Evolutionary conservation across 2,329 filamentous ascomycete species (phyloP), one percentile per base, ranked within the genome.

Genomic region (Ophiognomonia clavigignenti-juglandacearum): DNA sequence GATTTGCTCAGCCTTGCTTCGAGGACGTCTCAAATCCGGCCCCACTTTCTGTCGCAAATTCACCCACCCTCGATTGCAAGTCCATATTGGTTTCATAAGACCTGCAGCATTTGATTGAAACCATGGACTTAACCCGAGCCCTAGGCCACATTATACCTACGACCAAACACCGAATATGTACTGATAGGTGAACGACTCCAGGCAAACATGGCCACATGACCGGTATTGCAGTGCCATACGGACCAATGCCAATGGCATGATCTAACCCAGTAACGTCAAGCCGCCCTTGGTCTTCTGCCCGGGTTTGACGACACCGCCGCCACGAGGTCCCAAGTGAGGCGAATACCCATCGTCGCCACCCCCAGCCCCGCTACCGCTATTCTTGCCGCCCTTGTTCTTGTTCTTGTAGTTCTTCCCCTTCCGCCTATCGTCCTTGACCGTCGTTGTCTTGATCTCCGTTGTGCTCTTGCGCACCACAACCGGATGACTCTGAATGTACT

Each of bases 401-500:
- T 71, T 62, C 39, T 64, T 62, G 45, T 71, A 64, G 57, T 80
- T 79, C 36, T 77, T 77, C 49, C 76, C 76, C 48, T 71, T 71
- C 38, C 63, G 63, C 49, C 74, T 72, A 42, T 80, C 77, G 48
- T 86, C 84, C 59, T 80, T 82, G 56, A 80, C 77, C n/a, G 75
- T 77, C 11, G 83, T 75, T 4, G 89, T 81, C 62, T 88, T 89
- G 65, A 98, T 89, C 65, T 97, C 91, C 6, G 92, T 96, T 56
- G 85, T 95, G 55, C 88, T 89, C 64, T 93, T 88, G 65, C 87
- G 84, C 56, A 97, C 79, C 22, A 88, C 73, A 23, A 96, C 88
- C 0, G 93, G 93, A 66, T 97, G 93, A 64, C 90, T 96, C 59
- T 95, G 92, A 62, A 98, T 97, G 68, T 98, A 98, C 71, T 98